Evolutionary conservation across 768 basidiomycete genomes (phyloP).

Genomic region (Agaricus blazei): DNA sequence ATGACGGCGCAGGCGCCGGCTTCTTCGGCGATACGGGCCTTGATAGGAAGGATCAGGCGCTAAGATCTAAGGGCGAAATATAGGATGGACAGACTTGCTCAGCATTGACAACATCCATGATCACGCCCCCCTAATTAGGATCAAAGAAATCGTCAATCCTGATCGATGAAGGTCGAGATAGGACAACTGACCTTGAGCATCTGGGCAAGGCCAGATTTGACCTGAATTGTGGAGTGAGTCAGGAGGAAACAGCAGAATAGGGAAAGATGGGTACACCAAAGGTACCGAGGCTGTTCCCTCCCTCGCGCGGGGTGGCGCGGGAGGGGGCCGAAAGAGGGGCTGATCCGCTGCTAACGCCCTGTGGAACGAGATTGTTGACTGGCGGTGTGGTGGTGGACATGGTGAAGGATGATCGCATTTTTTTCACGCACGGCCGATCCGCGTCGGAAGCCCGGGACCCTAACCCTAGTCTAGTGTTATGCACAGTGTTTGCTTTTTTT

Average conservation of each 20-base stretch:
- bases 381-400: constrained; percentile 25
- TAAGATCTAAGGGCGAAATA: neutral
- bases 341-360: constrained; percentile 33
- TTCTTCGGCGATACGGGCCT: constrained; percentile 96
- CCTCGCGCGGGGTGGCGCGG: constrained; percentile 46
- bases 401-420: constrained; percentile 11
- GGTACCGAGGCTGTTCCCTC: constrained; percentile 60
- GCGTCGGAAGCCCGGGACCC: constrained; percentile 17
- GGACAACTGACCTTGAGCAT: constrained; percentile 77
- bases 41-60: constrained; percentile 15
- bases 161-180: constrained; percentile 3
- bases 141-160: constrained; percentile 7
- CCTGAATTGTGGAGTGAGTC: constrained; percentile 35
- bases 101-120: constrained; percentile 92
- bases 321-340: constrained; percentile 46
- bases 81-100: constrained; percentile 36
- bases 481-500: neutral
- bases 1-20: constrained; percentile 98
- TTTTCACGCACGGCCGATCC: constrained; percentile 6
- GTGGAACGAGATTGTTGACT: constrained; percentile 30
- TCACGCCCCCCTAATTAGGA: constrained; percentile 64
- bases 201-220: constrained; percentile 92
- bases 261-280: constrained; percentile 49
- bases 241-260: constrained; percentile 9
- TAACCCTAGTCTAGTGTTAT: constrained; percentile 20